Evolutionary conservation across 176 grass and related monocot species (phyloP), one percentile per base, ranked within the genome.

Genomic region (Phyllostachys edulis): DNA sequence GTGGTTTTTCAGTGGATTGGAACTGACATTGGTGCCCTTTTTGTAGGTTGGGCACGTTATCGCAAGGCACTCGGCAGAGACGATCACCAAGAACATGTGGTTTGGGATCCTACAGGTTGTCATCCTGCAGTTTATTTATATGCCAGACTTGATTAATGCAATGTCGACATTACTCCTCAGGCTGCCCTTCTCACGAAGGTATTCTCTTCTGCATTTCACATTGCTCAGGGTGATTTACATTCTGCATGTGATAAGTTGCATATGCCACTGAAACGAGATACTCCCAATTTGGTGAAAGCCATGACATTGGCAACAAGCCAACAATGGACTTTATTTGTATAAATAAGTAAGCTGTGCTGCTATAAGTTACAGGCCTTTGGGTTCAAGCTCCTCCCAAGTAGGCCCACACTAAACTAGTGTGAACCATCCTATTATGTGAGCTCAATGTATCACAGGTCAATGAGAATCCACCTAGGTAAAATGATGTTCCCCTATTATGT

Each of bases 101-200:
- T 79, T 95, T 57, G 39, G 73, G 12, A 75, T 91, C 66, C 20
- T 98, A 55, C 95, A 93, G 90, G 37, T 98, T 50, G 8, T 98
- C 72, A 18, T 94, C 64, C 57, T 93, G 12, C 96, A 98, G 63
- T 98, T 98, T 41, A 84, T 98, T 61, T 93, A 85, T 67, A 93
- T 98, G 93, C 96, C 93, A 41, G 96, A 98, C 80, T n/a, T 98
- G 56, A 74, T 98, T 55, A 87, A 79, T 86, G 20, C 89, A 26
- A 66, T 98, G 87, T 98, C 96, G 14, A 90, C 89, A 57, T 76
- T 98, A 63, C 83, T 98, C 27, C 89, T 98, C 4, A 92, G 72
- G 63, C 78, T 98, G 54, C 96, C 96, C 75, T 95, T 95, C 87
- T 98, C 96, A 34, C 85, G 96, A 41, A 93, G 93, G 96, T 95